Base-by-base conservation (phyloP, 192 early-diverging fungal genomes). In the Linnemannia exigua region DNA sequence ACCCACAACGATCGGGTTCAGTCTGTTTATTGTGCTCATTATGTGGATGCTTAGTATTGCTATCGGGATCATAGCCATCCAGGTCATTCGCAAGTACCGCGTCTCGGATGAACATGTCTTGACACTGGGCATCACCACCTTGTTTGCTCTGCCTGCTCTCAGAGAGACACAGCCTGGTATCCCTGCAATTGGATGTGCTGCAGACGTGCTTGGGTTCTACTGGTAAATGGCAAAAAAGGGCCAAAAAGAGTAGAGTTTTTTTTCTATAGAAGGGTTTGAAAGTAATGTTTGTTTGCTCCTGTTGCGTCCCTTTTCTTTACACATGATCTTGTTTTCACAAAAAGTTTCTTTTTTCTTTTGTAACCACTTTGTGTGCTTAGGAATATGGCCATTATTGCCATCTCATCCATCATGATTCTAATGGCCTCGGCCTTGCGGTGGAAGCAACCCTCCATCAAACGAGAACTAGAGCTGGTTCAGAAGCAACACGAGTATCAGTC, bases 341-440 rank as follows among this genome's bases (percentile, higher is more conserved):
- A 63, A 11, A 22, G 52, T 61, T 20, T 22, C 15, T 63, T 22
- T 46, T 44, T 41, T 4, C n/a, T 70, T 2, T 70, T 68, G 20
- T 69, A 47, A 14, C 52, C 25, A 37, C 22, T 20, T 46, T 33
- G 63, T 25, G 6, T 54, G n/a, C 9, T 37, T 63, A 89, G 88
- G 88, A 89, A 89, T 33, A 89, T 89, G 88, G 85, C 72, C 8
- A 89, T 89, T 20, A 87, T 89, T 58, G 88, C 88, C 36, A 77
- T 76, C n/a, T 74, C 84, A 3, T 83, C 75, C 67, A 87, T 89
- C 28, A 77, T 82, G 31, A 81, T 89, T 19, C 72, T 87, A 3
- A 72, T 82, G 61, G 87, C 85, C 7, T 89, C 85, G 46, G 81
- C 81, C 3, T 36, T 81, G 5, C 47, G 88, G 35, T 89, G 85